Evolutionary conservation across 2,329 filamentous ascomycete genomes (phyloP).

Genomic region (Colletotrichum sansevieriae): DNA sequence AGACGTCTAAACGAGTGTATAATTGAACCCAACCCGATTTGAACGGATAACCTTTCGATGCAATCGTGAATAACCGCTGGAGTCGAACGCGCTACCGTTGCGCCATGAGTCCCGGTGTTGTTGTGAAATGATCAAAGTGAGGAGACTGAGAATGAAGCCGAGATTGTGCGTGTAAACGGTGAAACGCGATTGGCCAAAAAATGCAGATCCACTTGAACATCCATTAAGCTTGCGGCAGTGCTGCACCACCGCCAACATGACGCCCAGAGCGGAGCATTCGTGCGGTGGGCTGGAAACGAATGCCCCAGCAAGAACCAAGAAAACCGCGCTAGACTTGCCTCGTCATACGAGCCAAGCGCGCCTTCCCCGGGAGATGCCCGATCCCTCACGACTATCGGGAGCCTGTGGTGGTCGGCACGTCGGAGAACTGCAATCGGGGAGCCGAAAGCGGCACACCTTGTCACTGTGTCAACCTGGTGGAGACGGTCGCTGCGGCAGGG

Average conservation of each 20-base stretch:
- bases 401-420: conserved; percentile 4
- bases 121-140: fast-evolving
- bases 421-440: not conserved
- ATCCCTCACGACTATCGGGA: not conserved
- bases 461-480: conserved; percentile 30
- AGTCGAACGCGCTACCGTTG: conserved; percentile 42
- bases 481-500: conserved; percentile 23
- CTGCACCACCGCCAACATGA: conserved; percentile 31
- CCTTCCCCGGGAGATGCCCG: not conserved
- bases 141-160: not conserved
- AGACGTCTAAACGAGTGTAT: not conserved
- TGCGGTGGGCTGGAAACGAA: conserved; percentile 23
- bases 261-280: conserved; percentile 29
- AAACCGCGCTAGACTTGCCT: not conserved
- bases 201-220: not conserved
- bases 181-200: not conserved
- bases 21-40: conserved; percentile 37
- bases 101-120: conserved; percentile 30
- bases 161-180: not conserved
- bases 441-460: conserved; percentile 11
- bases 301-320: conserved; percentile 17
- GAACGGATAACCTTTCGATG: conserved; percentile 42
- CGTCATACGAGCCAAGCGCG: conserved; percentile 24
- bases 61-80: not conserved
- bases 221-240: not conserved